A percentile compares a stretch with the other conserved stretches of the same genome.
Evolutionary conservation across 306 rosid genomes (phyloP).

Genomic region (Vachellia collinsii): DNA sequence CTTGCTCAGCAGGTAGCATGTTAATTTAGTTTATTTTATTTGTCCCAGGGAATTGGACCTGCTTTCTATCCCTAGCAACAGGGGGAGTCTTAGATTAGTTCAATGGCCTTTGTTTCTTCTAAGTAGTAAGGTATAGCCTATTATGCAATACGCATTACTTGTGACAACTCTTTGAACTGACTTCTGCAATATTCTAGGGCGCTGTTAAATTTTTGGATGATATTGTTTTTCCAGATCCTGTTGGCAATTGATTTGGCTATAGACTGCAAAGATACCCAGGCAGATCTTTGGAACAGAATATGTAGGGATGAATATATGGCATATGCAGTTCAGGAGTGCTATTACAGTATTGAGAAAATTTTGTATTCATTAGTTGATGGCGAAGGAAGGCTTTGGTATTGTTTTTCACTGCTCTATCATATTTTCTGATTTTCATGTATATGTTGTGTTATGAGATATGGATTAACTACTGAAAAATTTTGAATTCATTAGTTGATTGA

Average conservation of each 20-base stretch:
- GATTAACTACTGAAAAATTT: constrained; percentile 61
- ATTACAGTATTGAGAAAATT: constrained; percentile 78
- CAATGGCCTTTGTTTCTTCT: constrained; percentile 99
- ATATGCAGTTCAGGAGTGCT: constrained; percentile 93
- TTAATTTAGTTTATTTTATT: constrained; percentile 28
- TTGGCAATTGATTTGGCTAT: constrained; percentile 90
- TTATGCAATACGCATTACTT: constrained; percentile 34
- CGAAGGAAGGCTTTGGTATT: constrained; percentile 93
- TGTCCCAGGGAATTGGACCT: constrained; percentile 88
- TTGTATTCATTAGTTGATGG: constrained; percentile 76
- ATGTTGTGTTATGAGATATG: constrained; percentile 11
- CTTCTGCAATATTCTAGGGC: constrained; percentile 17
- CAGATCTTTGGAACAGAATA: constrained; percentile 89
- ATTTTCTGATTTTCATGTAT: not conserved
- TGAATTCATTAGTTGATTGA: constrained; percentile 66
- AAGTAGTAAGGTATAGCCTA: constrained; percentile 78
- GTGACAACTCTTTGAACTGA: not conserved
- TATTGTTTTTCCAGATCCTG: constrained; percentile 63
- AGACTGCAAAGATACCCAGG: constrained; percentile 90
- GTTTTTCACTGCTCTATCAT: constrained; percentile 30
- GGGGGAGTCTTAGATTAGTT: constrained; percentile 84
- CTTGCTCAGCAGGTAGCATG: not conserved
- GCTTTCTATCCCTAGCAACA: constrained; percentile 88
- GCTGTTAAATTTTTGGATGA: constrained; percentile 21
- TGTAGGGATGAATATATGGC: constrained; percentile 91